Percentiles rank a stretch among this genome's conserved stretches.
These are phyloP conservation scores for Penicillium sclerotigenum DNA, from an alignment of 2,329 filamentous ascomycete genomes.

Conservation along the genomic window DNA sequence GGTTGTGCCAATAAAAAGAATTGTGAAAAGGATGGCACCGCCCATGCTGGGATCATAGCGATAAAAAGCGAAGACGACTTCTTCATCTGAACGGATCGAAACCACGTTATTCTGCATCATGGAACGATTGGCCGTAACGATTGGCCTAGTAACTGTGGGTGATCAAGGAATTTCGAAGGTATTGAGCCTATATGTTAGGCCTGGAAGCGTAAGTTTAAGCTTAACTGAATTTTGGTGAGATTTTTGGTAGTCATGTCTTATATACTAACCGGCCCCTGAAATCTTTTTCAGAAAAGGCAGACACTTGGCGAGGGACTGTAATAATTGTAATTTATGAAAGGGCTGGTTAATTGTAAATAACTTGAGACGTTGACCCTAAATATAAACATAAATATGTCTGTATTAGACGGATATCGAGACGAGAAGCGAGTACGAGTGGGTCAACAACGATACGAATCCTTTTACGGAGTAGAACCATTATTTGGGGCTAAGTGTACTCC, in stretches of 20 bases:
- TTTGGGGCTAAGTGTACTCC: no score
- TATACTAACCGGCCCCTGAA: no score
- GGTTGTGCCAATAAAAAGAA: constrained; percentile 9
- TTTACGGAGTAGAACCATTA: no score
- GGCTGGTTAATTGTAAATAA: no score
- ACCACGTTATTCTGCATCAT: not conserved
- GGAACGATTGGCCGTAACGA: not conserved
- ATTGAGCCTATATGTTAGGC: not conserved
- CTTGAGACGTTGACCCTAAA: not conserved
- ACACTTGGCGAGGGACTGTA: no score
- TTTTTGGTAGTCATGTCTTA: not conserved
- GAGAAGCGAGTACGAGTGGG: not conserved
- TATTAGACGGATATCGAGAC: not conserved
- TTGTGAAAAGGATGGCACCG: not conserved
- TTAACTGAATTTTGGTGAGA: not conserved
- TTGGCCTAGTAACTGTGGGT: not conserved
- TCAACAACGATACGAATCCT: not conserved
- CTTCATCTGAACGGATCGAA: not conserved
- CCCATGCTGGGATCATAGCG: not conserved
- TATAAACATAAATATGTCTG: not conserved
- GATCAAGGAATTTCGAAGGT: not conserved
- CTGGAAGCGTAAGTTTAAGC: not conserved
- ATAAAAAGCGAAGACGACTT: not conserved
- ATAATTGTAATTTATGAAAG: no score
- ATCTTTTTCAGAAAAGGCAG: no score